Percentiles rank a stretch among this genome's conserved stretches.
Conservation (phyloP, 495 filamentous ascomycete genomes). For the Penicillium fimorum region DNA sequence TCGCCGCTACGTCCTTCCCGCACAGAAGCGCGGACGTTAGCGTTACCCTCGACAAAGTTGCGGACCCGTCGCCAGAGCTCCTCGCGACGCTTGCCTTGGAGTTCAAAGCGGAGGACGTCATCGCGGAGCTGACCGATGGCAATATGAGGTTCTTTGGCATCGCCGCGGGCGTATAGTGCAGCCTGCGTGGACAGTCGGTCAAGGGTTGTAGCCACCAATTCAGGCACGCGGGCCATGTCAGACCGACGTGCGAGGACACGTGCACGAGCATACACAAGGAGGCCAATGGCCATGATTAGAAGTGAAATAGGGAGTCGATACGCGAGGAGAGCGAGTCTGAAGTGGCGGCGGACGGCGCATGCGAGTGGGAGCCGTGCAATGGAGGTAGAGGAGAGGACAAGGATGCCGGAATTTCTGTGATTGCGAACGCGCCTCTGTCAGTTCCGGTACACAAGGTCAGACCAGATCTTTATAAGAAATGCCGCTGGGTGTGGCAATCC, state of each 20-base stretch:
- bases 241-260: constrained; percentile 55
- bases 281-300: constrained; percentile 54
- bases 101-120: constrained; percentile 81
- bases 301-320: constrained; percentile 90
- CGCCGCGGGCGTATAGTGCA: constrained; percentile 66
- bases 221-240: constrained; percentile 69
- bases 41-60: constrained; percentile 84
- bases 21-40: constrained; percentile 83
- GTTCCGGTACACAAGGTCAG: constrained; percentile 54
- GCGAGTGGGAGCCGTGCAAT: constrained; percentile 82
- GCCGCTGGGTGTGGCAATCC: constrained; percentile 21
- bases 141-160: constrained; percentile 69
- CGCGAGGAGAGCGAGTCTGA: constrained; percentile 88
- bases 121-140: constrained; percentile 86
- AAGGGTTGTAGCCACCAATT: constrained; percentile 75
- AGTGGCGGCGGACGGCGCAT: constrained; percentile 84
- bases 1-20: constrained; percentile 82
- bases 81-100: constrained; percentile 68
- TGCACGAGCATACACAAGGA: constrained; percentile 56
- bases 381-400: constrained; percentile 67
- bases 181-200: constrained; percentile 81
- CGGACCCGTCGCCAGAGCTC: constrained; percentile 78
- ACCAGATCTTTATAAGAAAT: constrained; percentile 37
- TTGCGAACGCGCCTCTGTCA: constrained; percentile 72
- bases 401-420: constrained; percentile 62